Percentiles rank a stretch among this genome's conserved stretches.
phyloP scores from a whole-genome alignment of 2,329 filamentous ascomycete genomes.

The Fusarium albidum region DNA sequence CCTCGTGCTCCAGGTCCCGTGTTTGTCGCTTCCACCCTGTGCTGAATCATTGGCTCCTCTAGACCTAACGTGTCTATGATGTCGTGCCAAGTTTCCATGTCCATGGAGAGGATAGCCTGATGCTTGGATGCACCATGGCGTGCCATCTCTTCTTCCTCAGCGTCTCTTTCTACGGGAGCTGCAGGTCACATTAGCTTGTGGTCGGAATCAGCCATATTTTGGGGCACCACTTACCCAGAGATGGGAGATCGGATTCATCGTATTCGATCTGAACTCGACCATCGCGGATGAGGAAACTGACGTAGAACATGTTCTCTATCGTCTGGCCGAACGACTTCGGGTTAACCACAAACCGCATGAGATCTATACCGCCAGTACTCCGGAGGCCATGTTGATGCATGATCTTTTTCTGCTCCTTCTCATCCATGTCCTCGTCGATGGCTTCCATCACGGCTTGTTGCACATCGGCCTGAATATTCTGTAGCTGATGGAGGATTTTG shows the following conservation, averaged over 20 bases:
- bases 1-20: conserved; percentile 63
- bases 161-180: conserved; percentile 51
- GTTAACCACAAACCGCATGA: conserved; percentile 91
- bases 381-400: conserved; percentile 74
- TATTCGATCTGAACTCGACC: conserved; percentile 77
- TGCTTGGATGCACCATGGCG: conserved; percentile 70
- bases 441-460: conserved; percentile 56
- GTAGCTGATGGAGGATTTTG: conserved; percentile 73
- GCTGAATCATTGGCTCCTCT: conserved; percentile 82
- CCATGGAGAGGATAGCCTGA: conserved; percentile 88
- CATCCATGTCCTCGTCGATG: conserved; percentile 56
- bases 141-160: conserved; percentile 55
- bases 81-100: conserved; percentile 83
- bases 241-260: conserved; percentile 79
- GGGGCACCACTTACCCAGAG: conserved; percentile 70
- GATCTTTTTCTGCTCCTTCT: conserved; percentile 57
- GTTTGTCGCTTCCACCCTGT: conserved; percentile 69
- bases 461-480: conserved; percentile 54
- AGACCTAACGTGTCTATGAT: conserved; percentile 81
- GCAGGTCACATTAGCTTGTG: conserved; percentile 24
- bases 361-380: conserved; percentile 73
- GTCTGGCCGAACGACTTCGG: conserved; percentile 92
- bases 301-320: conserved; percentile 96
- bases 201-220: background rate
- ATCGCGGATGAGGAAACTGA: conserved; percentile 92